Conservation (phyloP, 257 asterid species). For the Solanum stenotomum region DNA sequence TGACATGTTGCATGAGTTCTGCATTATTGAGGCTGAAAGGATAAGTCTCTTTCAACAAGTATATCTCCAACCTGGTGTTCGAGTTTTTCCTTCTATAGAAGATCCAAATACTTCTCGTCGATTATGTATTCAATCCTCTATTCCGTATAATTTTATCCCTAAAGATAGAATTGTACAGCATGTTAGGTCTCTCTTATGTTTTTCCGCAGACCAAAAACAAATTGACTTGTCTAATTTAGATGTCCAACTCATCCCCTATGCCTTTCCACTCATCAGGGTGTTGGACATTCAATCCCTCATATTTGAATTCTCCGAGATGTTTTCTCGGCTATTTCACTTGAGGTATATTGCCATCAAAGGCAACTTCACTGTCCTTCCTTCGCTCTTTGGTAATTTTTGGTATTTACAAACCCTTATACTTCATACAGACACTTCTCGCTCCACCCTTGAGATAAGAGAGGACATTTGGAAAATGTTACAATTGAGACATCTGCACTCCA, state of each 20-base stretch:
- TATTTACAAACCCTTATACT: slow-evolving; percentile 5
- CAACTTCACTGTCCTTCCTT: neutral
- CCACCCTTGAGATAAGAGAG: neutral
- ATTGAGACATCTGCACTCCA: neutral
- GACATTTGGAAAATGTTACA: neutral
- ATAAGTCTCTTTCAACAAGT: slow-evolving; percentile 15
- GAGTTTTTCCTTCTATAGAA: neutral
- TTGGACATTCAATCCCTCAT: slow-evolving; percentile 7
- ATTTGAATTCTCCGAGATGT: slow-evolving; percentile 8
- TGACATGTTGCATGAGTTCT: no score
- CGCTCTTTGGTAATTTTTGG: neutral
- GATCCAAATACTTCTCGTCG: slow-evolving; percentile 13
- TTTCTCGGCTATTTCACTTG: neutral
- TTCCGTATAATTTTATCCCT: slow-evolving; percentile 1
- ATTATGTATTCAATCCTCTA: slow-evolving; percentile 12
- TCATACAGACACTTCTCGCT: neutral
- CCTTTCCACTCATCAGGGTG: slow-evolving; percentile 17
- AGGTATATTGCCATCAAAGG: slow-evolving; percentile 6
- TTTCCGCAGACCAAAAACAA: slow-evolving; percentile 2
- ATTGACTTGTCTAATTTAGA: neutral
- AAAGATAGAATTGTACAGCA: neutral
- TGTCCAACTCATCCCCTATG: slow-evolving; percentile 3
- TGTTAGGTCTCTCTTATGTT: slow-evolving; percentile 25
- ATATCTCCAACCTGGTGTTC: neutral
- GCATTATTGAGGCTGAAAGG: no score